A percentile compares a stretch with the other conserved stretches of the same genome.
Evolutionary conservation across 441 rosid genomes (phyloP).

Genomic region (Pelargonium myrrhifolium): DNA sequence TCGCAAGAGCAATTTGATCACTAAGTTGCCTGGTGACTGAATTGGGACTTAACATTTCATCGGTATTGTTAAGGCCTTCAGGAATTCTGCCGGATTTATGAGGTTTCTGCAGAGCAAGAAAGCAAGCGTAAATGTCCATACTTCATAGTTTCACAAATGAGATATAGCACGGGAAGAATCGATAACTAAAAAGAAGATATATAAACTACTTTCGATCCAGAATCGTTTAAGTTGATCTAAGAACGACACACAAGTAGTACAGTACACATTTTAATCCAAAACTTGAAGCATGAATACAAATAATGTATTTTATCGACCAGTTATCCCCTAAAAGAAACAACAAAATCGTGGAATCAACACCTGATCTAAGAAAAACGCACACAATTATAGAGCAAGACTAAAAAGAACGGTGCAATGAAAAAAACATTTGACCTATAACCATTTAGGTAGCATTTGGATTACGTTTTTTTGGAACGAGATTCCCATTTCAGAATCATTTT

Average conservation of each 20-base stretch:
- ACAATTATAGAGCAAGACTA: background rate
- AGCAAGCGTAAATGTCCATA: conserved; percentile 1
- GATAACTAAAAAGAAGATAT: background rate
- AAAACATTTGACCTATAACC: background rate
- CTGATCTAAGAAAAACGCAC: background rate
- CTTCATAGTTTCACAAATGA: background rate
- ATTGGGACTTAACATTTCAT: conserved; percentile 68
- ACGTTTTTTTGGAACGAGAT: no score
- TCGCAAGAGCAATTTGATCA: conserved; percentile 90
- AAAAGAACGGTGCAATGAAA: background rate
- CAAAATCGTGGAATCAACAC: background rate
- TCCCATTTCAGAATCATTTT: no score
- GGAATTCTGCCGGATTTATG: conserved; percentile 41
- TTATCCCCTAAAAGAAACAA: background rate
- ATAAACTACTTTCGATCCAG: no score
- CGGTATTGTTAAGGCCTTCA: conserved; percentile 73
- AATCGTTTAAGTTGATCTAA: no score
- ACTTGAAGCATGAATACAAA: no score
- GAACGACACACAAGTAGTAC: no score
- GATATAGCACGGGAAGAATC: background rate
- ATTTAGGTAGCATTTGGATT: no score
- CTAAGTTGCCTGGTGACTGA: conserved; percentile 80
- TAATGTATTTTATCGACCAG: no score
- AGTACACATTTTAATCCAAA: no score
- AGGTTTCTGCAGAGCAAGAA: conserved; percentile 38